Evolutionary conservation across 2,329 filamentous ascomycete genomes (phyloP).

Genomic region (Epichloe scottii): DNA sequence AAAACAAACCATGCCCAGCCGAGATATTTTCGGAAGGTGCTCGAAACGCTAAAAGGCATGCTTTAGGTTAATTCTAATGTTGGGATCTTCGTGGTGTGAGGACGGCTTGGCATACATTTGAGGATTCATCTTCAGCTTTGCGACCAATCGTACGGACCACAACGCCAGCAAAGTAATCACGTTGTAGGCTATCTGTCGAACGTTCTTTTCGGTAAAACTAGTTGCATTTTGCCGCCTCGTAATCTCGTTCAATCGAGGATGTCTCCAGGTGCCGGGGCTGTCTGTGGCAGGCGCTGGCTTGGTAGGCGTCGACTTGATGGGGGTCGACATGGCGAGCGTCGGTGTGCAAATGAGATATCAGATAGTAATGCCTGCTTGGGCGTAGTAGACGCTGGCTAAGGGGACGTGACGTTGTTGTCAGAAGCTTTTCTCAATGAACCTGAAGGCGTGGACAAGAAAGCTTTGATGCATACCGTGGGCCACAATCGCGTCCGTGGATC

Average conservation of each 20-base stretch:
- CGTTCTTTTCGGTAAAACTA: slow-evolving; percentile 66
- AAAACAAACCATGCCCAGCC: slow-evolving; percentile 33
- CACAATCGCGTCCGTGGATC: background rate
- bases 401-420: background rate
- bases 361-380: background rate
- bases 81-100: background rate
- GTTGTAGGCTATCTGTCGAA: slow-evolving; percentile 60
- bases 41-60: slow-evolving; percentile 17
- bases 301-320: slow-evolving; percentile 26
- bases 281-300: slow-evolving; percentile 29
- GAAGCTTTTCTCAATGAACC: background rate
- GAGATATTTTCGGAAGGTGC: slow-evolving; percentile 22
- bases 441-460: background rate
- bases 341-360: background rate
- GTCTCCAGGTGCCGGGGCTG: slow-evolving; percentile 74
- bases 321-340: slow-evolving; percentile 17
- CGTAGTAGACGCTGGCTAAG: background rate
- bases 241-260: slow-evolving; percentile 82
- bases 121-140: slow-evolving; percentile 23
- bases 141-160: slow-evolving; percentile 23
- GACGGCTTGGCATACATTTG: slow-evolving; percentile 20
- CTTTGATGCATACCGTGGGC: background rate
- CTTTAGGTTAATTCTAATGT: background rate
- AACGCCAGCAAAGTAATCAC: slow-evolving; percentile 31
- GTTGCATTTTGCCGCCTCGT: slow-evolving; percentile 64